These are phyloP conservation scores for Microbotryum lychnidis-dioicae DNA, from an alignment of 1,284 basidiomycete species.

Conservation along the genomic window DNA sequence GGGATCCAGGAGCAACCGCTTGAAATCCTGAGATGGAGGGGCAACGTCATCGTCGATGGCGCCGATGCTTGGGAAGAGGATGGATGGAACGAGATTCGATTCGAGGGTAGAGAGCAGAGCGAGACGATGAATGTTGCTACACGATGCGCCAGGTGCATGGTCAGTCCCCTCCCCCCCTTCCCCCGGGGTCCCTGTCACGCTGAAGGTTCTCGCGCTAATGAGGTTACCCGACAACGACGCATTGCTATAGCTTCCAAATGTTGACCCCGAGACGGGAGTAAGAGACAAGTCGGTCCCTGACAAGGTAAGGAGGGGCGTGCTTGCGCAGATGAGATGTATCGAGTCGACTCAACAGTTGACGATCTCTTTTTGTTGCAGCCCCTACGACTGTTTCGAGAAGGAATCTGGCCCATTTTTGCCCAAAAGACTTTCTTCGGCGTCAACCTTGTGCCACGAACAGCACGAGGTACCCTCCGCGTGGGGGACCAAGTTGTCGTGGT, in stretches of 20 bases:
- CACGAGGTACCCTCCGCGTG: too few relatives aligned
- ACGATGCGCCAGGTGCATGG: constrained; percentile 13
- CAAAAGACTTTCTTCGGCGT: too few relatives aligned
- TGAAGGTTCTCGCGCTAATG: too few relatives aligned
- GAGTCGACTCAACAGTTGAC: too few relatives aligned
- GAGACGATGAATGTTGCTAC: constrained; percentile 8
- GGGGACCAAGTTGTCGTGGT: too few relatives aligned
- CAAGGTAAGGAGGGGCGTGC: constrained; percentile 10
- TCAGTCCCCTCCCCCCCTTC: not conserved
- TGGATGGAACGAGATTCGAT: constrained; percentile 15
- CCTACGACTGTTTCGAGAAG: too few relatives aligned
- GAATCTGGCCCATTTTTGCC: too few relatives aligned
- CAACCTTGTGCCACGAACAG: too few relatives aligned
- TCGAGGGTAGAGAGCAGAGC: constrained; percentile 6
- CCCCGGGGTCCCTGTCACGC: too few relatives aligned
- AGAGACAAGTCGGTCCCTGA: constrained; percentile 20
- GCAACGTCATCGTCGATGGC: constrained; percentile 15
- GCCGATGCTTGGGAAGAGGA: constrained; percentile 13
- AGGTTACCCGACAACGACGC: too few relatives aligned
- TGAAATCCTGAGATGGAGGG: constrained; percentile 12
- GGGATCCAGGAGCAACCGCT: not conserved
- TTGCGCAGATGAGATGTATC: too few relatives aligned
- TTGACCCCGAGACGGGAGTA: constrained; percentile 12
- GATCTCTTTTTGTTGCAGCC: too few relatives aligned
- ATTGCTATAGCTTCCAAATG: constrained; percentile 7